Conservation (phyloP, 371 early-diverging fungal species). For the Mortierella sp. region DNA sequence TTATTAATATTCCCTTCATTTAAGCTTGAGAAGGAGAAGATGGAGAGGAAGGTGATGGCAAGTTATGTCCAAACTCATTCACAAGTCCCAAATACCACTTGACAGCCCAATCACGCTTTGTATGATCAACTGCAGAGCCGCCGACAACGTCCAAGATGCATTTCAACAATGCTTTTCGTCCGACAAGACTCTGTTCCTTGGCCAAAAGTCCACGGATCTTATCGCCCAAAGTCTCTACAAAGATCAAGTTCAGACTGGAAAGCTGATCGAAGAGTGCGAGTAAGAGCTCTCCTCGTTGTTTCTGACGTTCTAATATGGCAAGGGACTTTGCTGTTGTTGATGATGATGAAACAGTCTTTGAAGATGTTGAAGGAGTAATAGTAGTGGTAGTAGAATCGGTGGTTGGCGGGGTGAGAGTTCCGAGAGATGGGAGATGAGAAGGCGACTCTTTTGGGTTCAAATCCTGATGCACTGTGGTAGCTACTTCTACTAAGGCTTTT, state of each 20-base stretch:
- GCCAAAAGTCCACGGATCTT: constrained; percentile 47
- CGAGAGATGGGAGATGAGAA: constrained; percentile 31
- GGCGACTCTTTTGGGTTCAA: constrained; percentile 29
- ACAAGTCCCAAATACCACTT: constrained; percentile 59
- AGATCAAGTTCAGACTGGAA: constrained; percentile 54
- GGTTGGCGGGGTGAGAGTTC: constrained; percentile 6
- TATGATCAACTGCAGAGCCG: constrained; percentile 53
- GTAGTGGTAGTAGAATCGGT: not conserved
- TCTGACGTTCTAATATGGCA: constrained; percentile 21
- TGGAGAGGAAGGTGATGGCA: not conserved
- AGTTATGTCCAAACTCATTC: constrained; percentile 43
- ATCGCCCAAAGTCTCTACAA: constrained; percentile 52
- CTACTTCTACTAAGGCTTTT: constrained; percentile 22
- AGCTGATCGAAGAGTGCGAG: constrained; percentile 59
- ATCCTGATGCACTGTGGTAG: constrained; percentile 32
- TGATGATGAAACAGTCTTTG: not conserved
- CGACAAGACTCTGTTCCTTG: constrained; percentile 41
- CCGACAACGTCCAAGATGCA: constrained; percentile 58
- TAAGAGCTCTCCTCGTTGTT: constrained; percentile 53
- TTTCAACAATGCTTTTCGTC: constrained; percentile 50
- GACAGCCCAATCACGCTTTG: constrained; percentile 59
- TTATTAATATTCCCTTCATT: not conserved
- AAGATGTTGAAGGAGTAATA: not conserved
- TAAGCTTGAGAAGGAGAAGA: not conserved
- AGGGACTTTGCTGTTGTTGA: not conserved